These are phyloP conservation scores for Gossypium davidsonii DNA, from an alignment of 441 rosid species.

Conservation along the genomic window DNA sequence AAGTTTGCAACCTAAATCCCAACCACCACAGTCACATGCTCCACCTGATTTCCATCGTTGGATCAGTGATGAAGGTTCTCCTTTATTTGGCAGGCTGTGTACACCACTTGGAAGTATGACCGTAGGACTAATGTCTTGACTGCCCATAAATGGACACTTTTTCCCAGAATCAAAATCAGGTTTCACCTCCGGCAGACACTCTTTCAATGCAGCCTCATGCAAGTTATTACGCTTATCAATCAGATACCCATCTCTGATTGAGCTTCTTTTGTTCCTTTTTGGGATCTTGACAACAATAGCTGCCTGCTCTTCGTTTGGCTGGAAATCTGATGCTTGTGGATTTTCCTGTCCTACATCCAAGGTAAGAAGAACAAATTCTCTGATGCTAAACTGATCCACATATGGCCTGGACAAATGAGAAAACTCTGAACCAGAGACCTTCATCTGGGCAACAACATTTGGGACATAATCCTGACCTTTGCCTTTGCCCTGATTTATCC, in stretches of 20 bases:
- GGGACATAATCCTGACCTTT: slow-evolving; percentile 59
- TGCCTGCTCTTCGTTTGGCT: slow-evolving; percentile 70
- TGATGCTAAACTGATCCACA: slow-evolving; percentile 29
- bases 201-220: slow-evolving; percentile 21
- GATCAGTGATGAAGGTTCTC: slow-evolving; percentile 80
- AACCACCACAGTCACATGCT: slow-evolving; percentile 94
- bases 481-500: slow-evolving; percentile 66
- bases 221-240: slow-evolving; percentile 18
- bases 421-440: slow-evolving; percentile 52
- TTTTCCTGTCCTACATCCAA: slow-evolving; percentile 43
- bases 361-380: slow-evolving; percentile 67
- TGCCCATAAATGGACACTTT: slow-evolving; percentile 13
- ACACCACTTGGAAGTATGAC: slow-evolving; percentile 81
- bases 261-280: slow-evolving; percentile 11
- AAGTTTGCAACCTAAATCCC: slow-evolving; percentile 90
- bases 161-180: slow-evolving; percentile 11
- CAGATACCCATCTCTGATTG: slow-evolving; percentile 25
- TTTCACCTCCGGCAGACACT: slow-evolving; percentile 20
- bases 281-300: slow-evolving; percentile 75
- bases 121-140: slow-evolving; percentile 45
- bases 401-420: slow-evolving; percentile 24
- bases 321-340: slow-evolving; percentile 37
- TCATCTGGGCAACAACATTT: slow-evolving; percentile 72
- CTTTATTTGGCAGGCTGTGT: slow-evolving; percentile 77
- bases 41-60: slow-evolving; percentile 94